Percentiles rank a stretch among this genome's conserved stretches.
Evolutionary conservation across 2,329 filamentous ascomycete species (phyloP).

Genomic region (Ascochyta koolunga): DNA sequence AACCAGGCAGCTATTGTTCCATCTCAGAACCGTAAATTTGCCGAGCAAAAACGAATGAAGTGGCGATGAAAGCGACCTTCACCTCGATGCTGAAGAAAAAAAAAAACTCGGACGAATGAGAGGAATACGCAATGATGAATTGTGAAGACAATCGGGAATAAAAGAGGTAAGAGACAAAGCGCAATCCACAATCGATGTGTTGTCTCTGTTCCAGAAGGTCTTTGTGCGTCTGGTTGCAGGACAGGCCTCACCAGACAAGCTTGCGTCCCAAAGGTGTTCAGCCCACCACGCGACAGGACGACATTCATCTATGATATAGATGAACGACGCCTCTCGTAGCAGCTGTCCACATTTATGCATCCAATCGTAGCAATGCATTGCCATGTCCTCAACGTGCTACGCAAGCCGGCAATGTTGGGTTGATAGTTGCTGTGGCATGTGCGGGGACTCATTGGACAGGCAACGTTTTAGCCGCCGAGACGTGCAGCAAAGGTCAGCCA

Average conservation of each 20-base stretch:
- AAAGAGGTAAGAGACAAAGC: slow-evolving; percentile 3
- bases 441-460: slow-evolving; percentile 20
- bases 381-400: slow-evolving; percentile 27
- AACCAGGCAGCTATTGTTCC: slow-evolving; percentile 37
- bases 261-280: slow-evolving; percentile 24
- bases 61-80: background rate
- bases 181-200: slow-evolving; percentile 12
- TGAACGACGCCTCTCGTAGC: slow-evolving; percentile 17
- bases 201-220: slow-evolving; percentile 15
- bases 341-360: slow-evolving; percentile 12
- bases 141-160: slow-evolving; percentile 5
- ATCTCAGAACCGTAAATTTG: slow-evolving; percentile 16
- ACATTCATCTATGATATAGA: slow-evolving; percentile 29
- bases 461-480: slow-evolving; percentile 31
- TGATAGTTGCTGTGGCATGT: slow-evolving; percentile 7
- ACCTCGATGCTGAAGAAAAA: background rate
- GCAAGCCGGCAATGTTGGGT: slow-evolving; percentile 20
- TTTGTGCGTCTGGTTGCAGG: slow-evolving; percentile 8
- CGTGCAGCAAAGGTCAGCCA: slow-evolving; percentile 31
- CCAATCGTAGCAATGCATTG: slow-evolving; percentile 29
- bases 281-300: slow-evolving; percentile 31
- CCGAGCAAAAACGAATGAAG: slow-evolving; percentile 13
- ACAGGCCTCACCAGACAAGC: background rate
- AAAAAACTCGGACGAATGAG: slow-evolving; percentile 17
- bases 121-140: slow-evolving; percentile 9